Base-by-base conservation (phyloP, 2,329 filamentous ascomycete genomes). In the Xylariaceae sp. region DNA sequence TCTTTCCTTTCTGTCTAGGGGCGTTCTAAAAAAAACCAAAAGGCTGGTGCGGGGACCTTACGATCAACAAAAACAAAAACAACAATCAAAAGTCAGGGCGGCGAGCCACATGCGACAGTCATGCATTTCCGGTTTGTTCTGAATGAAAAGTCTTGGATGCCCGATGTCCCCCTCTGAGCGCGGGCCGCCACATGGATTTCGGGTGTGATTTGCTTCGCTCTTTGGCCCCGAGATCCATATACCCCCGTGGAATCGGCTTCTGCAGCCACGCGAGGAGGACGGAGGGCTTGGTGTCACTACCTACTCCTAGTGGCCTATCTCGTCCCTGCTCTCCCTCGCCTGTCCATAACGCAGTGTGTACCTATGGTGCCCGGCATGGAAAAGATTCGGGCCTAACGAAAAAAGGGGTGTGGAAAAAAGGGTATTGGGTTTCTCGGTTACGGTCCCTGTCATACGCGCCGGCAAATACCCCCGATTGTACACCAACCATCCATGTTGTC, bases 71-170 rank as follows among this genome's bases (percentile, higher is more conserved):
- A 57, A 18, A 55, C 51, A 60, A 5, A n/a, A n/a, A n/a, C n/a
- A n/a, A n/a, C n/a, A n/a, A n/a, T n/a, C 37, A 42, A n/a, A 45
- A 45, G 13, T 13, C 49, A 9, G 39, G 53, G 63, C 64, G 68
- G 66, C 64, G 61, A 63, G 65, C 66, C 57, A 66, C 67, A 61
- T 69, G 54, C 23, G 65, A 54, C 30, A 64, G 60, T 64, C 64
- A 66, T 63, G 61, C 64, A 68, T 67, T 61, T 66, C 56, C 60
- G 57, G 64, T 64, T 66, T 17, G 61, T 61, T 39, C 37, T 42
- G 37, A 13, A 13, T 55, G 63, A 55, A 55, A 62, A 62, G 61
- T 56, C 50, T 56, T 56, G 59, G 55, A 45, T 52, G 48, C 48
- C 37, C 51, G 53, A 50, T 53, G 52, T 37, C 52, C 52, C 23